Evolutionary conservation across 2,329 filamentous ascomycete species (phyloP).

Genomic region (Aspergillus glaucus): DNA sequence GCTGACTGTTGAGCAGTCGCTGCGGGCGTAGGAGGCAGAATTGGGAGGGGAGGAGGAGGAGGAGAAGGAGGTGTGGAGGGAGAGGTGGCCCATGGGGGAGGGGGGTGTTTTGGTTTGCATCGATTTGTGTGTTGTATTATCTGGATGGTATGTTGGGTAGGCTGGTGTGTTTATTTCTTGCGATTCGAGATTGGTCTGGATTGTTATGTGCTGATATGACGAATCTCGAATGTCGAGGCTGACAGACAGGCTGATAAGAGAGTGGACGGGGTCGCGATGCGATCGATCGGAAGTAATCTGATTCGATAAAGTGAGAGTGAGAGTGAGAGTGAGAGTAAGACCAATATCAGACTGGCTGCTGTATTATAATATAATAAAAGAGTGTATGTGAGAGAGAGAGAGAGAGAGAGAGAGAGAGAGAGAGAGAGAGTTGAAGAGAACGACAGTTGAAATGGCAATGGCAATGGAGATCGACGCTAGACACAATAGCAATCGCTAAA

Average conservation of each 20-base stretch:
- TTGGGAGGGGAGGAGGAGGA: constrained; percentile 14
- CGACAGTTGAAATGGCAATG: neutral
- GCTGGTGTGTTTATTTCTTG: too few relatives aligned
- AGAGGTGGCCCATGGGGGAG: constrained; percentile 19
- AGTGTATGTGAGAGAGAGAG: neutral
- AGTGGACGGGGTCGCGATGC: neutral
- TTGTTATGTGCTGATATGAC: too few relatives aligned
- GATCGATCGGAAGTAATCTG: neutral
- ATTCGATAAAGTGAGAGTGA: neutral
- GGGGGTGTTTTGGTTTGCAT: constrained; percentile 8
- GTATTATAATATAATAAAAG: neutral
- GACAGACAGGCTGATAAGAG: neutral
- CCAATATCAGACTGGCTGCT: neutral
- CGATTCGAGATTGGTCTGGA: too few relatives aligned
- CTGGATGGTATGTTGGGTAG: neutral
- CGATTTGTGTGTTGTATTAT: constrained; percentile 2
- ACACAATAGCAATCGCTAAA: too few relatives aligned
- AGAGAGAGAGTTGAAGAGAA: neutral
- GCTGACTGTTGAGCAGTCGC: constrained; percentile 17
- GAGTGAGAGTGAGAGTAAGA: neutral
- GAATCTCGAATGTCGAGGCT: neutral
- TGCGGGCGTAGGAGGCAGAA: constrained; percentile 10
- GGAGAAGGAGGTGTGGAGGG: constrained; percentile 26
- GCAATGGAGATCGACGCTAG: too few relatives aligned
- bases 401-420: neutral